phyloP scores from a whole-genome alignment of 345 rosid genomes.

The Rhizophora apiculata region DNA sequence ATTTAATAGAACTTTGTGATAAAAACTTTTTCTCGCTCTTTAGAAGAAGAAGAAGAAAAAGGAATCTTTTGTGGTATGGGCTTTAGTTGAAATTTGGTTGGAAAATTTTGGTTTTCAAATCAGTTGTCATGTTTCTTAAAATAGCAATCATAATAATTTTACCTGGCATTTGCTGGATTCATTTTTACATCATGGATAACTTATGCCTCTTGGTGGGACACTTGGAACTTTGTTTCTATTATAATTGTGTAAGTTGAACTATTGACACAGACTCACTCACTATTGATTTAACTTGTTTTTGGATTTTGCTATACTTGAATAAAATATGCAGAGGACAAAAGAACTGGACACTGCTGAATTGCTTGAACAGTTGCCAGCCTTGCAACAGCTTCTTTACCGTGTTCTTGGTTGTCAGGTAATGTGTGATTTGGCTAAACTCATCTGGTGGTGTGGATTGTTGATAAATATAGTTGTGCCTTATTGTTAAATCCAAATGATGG shows the following conservation, averaged over 20 bases:
- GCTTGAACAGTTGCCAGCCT: constrained; percentile 84
- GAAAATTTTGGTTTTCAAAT: no score
- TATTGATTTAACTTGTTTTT: background rate
- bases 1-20: no score
- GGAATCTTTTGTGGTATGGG: no score
- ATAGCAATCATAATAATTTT: background rate
- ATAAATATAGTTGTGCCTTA: background rate
- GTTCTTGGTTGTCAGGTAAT: constrained; percentile 88
- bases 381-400: constrained; percentile 91
- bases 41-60: no score
- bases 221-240: background rate
- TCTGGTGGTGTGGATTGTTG: constrained; percentile 11
- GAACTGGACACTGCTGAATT: constrained; percentile 85
- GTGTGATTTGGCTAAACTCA: background rate
- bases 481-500: constrained; percentile 6
- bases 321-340: constrained; percentile 64
- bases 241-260: background rate
- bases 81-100: no score
- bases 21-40: no score
- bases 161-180: background rate
- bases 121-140: background rate
- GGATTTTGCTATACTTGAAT: background rate
- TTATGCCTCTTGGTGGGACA: background rate
- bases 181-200: background rate
- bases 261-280: no score